A percentile compares a stretch with the other conserved stretches of the same genome.
Conservation (phyloP, 2,329 filamentous ascomycete species). For the Penicillium janthinellum region DNA sequence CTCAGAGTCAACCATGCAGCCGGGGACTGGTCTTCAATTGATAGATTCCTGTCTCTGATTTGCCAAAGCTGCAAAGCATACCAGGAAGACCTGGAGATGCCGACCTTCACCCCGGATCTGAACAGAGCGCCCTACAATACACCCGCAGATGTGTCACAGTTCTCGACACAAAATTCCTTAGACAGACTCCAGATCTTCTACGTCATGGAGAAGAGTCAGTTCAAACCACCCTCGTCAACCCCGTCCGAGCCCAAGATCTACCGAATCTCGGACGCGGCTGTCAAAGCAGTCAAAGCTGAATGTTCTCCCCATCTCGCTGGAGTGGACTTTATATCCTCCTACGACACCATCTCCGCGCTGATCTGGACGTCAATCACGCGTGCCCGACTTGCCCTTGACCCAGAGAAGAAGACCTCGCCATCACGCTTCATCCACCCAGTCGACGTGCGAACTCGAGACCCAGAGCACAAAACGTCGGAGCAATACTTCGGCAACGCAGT, state of each 20-base stretch:
- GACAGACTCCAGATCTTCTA: constrained; percentile 18
- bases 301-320: constrained; percentile 13
- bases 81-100: constrained; percentile 16
- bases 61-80: constrained; percentile 24
- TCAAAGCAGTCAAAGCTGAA: constrained; percentile 20
- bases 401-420: constrained; percentile 11
- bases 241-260: constrained; percentile 18
- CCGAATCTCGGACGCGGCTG: constrained; percentile 13
- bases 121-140: constrained; percentile 23
- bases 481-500: constrained; percentile 29
- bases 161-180: constrained; percentile 12
- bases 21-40: constrained; percentile 29
- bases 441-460: constrained; percentile 26
- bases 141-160: neutral
- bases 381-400: constrained; percentile 20
- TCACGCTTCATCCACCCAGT: constrained; percentile 25
- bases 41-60: constrained; percentile 24
- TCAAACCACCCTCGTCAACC: constrained; percentile 10
- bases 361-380: constrained; percentile 28
- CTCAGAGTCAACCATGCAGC: constrained; percentile 23
- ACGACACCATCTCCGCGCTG: constrained; percentile 30
- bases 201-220: constrained; percentile 17
- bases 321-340: constrained; percentile 28
- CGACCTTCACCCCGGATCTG: constrained; percentile 22
- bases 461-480: constrained; percentile 18